phyloP scores from a whole-genome alignment of 345 rosid genomes.

The Eucalyptus polybractea region DNA sequence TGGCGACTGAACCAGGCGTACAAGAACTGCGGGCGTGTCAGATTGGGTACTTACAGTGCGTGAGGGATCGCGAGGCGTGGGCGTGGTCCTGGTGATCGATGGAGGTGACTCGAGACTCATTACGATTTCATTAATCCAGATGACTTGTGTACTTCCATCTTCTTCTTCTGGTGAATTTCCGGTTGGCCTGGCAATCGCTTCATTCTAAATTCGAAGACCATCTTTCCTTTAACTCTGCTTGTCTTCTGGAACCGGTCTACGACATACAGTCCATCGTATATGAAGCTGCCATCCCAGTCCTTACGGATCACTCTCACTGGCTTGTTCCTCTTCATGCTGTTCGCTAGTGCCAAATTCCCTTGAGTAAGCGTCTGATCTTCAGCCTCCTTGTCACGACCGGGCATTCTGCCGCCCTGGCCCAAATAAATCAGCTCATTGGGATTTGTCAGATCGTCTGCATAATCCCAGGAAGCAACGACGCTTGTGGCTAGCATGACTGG shows the following conservation, averaged over 20 bases:
- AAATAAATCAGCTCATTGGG: not conserved
- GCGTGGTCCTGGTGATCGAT: not conserved
- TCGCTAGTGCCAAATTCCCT: conserved; percentile 4
- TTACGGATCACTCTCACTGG: conserved; percentile 1
- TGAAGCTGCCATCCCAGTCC: not conserved
- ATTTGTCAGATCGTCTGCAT: not conserved
- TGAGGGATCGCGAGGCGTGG: not conserved
- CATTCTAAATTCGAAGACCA: not conserved
- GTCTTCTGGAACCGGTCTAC: not conserved
- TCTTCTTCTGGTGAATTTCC: not conserved
- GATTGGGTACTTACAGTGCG: not conserved
- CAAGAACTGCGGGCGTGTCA: not conserved
- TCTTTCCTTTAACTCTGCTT: not conserved
- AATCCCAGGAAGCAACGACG: not conserved
- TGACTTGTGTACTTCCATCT: not conserved
- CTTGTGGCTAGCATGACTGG: not conserved
- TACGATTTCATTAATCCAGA: not conserved
- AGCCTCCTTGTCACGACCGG: not conserved
- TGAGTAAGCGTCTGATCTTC: conserved; percentile 7
- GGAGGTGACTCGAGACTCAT: not conserved
- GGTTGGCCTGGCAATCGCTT: not conserved
- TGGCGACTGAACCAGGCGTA: not conserved
- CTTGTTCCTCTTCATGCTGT: not conserved
- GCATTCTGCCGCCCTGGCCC: conserved; percentile 3
- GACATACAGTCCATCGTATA: conserved; percentile 1